These are phyloP conservation scores for Hypoxylon sp. DNA, from an alignment of 2,329 filamentous ascomycete genomes.

Conservation along the genomic window DNA sequence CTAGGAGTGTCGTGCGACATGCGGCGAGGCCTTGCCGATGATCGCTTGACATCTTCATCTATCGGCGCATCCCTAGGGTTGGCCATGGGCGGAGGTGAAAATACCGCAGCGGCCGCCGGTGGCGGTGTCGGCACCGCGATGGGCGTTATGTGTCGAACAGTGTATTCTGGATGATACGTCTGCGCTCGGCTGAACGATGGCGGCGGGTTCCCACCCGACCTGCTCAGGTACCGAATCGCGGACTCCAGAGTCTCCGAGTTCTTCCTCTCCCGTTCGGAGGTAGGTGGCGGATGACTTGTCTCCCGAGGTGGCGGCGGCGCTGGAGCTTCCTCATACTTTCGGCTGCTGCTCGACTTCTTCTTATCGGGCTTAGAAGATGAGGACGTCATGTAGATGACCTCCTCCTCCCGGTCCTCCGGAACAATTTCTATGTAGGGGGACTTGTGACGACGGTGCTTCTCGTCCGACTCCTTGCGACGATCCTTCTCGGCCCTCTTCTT, in stretches of 20 bases:
- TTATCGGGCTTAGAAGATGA: constrained; percentile 43
- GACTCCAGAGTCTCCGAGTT: constrained; percentile 46
- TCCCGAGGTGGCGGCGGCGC: constrained; percentile 26
- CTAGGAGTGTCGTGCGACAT: constrained; percentile 49
- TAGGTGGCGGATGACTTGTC: constrained; percentile 23
- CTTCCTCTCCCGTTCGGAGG: constrained; percentile 46
- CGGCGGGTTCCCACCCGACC: constrained; percentile 46
- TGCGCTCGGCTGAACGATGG: constrained; percentile 40
- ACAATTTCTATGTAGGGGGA: constrained; percentile 44
- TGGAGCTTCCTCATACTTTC: constrained; percentile 46
- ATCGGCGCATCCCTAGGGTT: constrained; percentile 33
- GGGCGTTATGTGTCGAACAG: constrained; percentile 32
- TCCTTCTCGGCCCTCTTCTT: constrained; percentile 50
- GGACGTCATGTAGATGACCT: constrained; percentile 37
- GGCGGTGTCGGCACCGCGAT: constrained; percentile 52
- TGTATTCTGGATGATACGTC: constrained; percentile 43
- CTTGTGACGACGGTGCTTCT: constrained; percentile 48
- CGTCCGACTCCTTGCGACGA: constrained; percentile 48
- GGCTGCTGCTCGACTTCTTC: constrained; percentile 49
- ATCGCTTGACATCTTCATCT: constrained; percentile 48
- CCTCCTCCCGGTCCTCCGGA: constrained; percentile 38
- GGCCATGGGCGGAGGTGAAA: constrained; percentile 45
- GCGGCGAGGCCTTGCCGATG: constrained; percentile 46
- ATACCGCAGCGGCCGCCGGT: constrained; percentile 43
- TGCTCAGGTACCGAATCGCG: constrained; percentile 48